These are phyloP conservation scores for Cryptococcus amylolentus DNA, from an alignment of 1,284 basidiomycete species.

Conservation along the genomic window DNA sequence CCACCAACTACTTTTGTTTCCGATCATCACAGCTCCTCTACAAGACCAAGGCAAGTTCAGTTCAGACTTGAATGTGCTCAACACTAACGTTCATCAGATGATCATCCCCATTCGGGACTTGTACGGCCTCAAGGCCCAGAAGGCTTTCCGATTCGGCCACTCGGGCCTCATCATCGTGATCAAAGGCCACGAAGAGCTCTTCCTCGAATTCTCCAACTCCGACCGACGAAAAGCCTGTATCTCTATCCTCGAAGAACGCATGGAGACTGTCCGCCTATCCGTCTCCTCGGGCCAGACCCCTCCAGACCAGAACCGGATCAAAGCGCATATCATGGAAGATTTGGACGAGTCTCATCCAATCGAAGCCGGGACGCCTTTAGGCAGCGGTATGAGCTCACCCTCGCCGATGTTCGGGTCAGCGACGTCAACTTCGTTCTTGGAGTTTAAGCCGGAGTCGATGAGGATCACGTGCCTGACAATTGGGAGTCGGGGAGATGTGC, in stretches of 20 bases:
- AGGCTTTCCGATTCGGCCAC: constrained; percentile 82
- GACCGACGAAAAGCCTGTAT: constrained; percentile 75
- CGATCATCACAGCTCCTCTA: constrained; percentile 72
- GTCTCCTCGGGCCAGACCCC: constrained; percentile 1
- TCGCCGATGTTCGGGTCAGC: constrained; percentile 77
- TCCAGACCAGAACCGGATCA: constrained; percentile 12
- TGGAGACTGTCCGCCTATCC: constrained; percentile 63
- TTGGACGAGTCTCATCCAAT: constrained; percentile 26
- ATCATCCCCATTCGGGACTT: constrained; percentile 86
- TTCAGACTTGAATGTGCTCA: not conserved
- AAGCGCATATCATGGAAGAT: constrained; percentile 43
- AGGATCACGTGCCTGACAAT: constrained; percentile 92
- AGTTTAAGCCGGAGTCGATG: constrained; percentile 84
- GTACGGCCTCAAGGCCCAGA: constrained; percentile 74
- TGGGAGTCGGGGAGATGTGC: constrained; percentile 88
- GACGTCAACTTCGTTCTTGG: constrained; percentile 80
- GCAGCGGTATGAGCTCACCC: constrained; percentile 36
- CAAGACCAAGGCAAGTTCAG: constrained; percentile 65
- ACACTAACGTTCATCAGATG: constrained; percentile 62
- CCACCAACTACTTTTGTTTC: constrained; percentile 85
- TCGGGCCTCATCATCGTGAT: constrained; percentile 85
- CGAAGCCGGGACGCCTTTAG: constrained; percentile 50
- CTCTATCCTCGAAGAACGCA: constrained; percentile 68
- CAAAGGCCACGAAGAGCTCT: constrained; percentile 93
- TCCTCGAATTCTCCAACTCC: constrained; percentile 83